Base-by-base conservation (phyloP, 331 rosid genomes). In the Rosa hybrid region DNA sequence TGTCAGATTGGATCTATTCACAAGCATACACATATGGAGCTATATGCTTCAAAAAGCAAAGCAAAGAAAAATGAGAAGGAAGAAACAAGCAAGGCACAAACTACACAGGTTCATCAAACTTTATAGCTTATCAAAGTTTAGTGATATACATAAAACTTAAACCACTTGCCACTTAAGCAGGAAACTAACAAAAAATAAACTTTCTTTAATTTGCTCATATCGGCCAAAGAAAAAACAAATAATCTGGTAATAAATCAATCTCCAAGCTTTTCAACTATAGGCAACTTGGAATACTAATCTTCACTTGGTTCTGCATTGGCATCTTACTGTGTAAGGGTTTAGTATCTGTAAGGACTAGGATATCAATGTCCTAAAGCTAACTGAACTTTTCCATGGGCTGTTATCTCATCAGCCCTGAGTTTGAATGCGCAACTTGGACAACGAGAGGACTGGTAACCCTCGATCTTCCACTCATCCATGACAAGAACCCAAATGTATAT, bases 401-500 rank as follows among this genome's bases (percentile, higher is more conserved):
- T 64, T 76, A 92, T 82, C 90, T 82, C 77, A 83, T 71, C 89
- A 90, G 76, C 50, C 94, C 90, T 9, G 63, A 83, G 67, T 79
- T 78, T 5, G 86, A 69, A 80, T 81, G 48, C 50, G 86, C 87
- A 80, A 83, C 87, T 72, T 81, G 81, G 68, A 92, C 93, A 71
- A 87, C 92, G 45, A 92, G 73, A 65, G 97, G 93, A 77, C 88
- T 90, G 7, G 89, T 83, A 74, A 90, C 93, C 64, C 86, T 84
- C 45, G 84, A 81, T 67, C 74, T 82, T 77, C 84, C 42, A 49
- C 84, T 85, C 75, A 60, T 85, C 97, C 97, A 92, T 45, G 89
- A 71, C 83, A 92, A 83, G 86, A 84, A 90, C 74, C 97, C 97
- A 80, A 92, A 92, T 51, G 71, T 70, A 76, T 92, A 92, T 13